These are phyloP conservation scores for Xylona heveae DNA, from an alignment of 495 filamentous ascomycete species.

Conservation along the genomic window DNA sequence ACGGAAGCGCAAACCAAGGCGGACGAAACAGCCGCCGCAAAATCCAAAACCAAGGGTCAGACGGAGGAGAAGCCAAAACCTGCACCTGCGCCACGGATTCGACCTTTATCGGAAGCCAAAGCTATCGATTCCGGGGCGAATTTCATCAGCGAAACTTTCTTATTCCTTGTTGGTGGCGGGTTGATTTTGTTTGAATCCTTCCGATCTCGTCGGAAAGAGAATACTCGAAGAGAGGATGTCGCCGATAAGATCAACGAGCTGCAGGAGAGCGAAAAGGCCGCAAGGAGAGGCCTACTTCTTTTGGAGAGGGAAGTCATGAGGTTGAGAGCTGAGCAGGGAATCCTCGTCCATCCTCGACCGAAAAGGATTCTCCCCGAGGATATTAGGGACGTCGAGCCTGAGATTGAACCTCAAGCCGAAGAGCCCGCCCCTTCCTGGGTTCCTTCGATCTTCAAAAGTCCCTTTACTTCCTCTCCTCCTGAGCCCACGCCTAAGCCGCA, in stretches of 20 bases:
- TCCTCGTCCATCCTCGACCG: slow-evolving; percentile 9
- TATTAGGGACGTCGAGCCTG: slow-evolving; percentile 23
- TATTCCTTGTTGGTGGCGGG: slow-evolving; percentile 58
- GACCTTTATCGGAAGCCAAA: slow-evolving; percentile 74
- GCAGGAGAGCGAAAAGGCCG: slow-evolving; percentile 36
- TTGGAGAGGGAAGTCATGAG: slow-evolving; percentile 47
- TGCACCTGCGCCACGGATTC: slow-evolving; percentile 24
- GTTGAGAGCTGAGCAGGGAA: slow-evolving; percentile 25
- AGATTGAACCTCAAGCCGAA: no score
- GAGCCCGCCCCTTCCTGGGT: no score
- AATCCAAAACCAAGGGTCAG: slow-evolving; percentile 21
- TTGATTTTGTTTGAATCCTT: slow-evolving; percentile 70
- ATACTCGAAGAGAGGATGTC: slow-evolving; percentile 52
- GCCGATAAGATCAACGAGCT: slow-evolving; percentile 43
- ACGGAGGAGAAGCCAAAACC: slow-evolving; percentile 19
- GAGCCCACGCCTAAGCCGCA: no score
- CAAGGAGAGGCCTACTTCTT: slow-evolving; percentile 33
- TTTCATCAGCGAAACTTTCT: slow-evolving; percentile 78
- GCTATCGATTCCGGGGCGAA: slow-evolving; percentile 92
- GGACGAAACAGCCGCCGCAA: slow-evolving; percentile 1
- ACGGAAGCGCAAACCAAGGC: slow-evolving; percentile 50
- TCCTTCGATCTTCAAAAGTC: no score
- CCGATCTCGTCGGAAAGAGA: slow-evolving; percentile 56
- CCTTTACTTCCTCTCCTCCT: no score
- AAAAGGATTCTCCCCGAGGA: slow-evolving; percentile 23